Percentiles rank a stretch among this genome's conserved stretches.
These are phyloP conservation scores for Zelonia costaricensis DNA, from an alignment of 208 protist genomes.

Conservation along the genomic window DNA sequence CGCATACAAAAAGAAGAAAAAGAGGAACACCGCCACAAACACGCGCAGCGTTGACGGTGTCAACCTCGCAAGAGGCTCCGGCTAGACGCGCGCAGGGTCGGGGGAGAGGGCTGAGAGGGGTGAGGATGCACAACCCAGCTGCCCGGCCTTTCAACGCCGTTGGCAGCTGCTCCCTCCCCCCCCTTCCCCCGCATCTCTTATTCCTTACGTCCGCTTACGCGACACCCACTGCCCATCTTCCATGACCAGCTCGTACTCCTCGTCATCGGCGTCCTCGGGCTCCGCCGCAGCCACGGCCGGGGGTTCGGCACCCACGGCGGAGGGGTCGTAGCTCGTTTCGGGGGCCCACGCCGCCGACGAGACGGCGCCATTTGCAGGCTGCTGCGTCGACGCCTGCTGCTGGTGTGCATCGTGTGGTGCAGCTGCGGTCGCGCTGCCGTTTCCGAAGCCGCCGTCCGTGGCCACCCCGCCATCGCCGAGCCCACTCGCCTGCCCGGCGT, in stretches of 20 bases:
- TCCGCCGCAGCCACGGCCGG: slow-evolving; percentile 20
- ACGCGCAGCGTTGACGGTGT: no score
- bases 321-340: slow-evolving; percentile 19
- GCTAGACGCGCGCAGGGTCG: no score
- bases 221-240: slow-evolving; percentile 58
- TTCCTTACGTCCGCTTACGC: slow-evolving; percentile 12
- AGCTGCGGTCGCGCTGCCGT: slow-evolving; percentile 7
- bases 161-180: no score
- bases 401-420: background rate
- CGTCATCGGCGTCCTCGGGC: slow-evolving; percentile 56
- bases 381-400: background rate
- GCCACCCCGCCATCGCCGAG: slow-evolving; percentile 4
- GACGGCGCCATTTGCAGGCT: background rate
- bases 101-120: no score
- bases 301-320: background rate
- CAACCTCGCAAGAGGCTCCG: no score
- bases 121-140: no score
- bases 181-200: background rate
- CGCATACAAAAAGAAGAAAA: no score
- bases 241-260: slow-evolving; percentile 72
- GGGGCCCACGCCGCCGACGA: no score
- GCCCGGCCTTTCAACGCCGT: no score
- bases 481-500: slow-evolving; percentile 18
- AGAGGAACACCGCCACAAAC: no score
- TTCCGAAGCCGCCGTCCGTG: background rate